Percentiles rank a stretch among this genome's conserved stretches.
These are phyloP conservation scores for Hevea brasiliensis DNA, from an alignment of 345 rosid genomes.

Conservation along the genomic window DNA sequence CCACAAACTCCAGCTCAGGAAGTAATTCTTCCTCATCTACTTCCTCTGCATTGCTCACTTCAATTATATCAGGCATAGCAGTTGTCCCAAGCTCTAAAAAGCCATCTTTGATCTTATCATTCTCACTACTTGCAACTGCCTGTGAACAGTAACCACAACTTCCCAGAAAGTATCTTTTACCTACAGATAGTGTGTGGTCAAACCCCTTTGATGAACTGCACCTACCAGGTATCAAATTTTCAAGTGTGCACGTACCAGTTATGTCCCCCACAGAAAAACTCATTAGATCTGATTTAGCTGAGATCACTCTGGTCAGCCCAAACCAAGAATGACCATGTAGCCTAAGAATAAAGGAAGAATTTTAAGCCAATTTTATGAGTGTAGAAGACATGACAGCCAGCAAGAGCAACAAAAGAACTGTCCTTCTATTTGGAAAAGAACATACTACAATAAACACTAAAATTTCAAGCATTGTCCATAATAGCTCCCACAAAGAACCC, in stretches of 20 bases:
- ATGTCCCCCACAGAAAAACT: background rate
- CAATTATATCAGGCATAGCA: background rate
- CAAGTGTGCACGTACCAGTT: background rate
- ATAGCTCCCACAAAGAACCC: too few relatives aligned
- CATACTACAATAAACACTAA: too few relatives aligned
- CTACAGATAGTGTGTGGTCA: too few relatives aligned
- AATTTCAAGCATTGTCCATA: too few relatives aligned
- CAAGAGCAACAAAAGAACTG: background rate
- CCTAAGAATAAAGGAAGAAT: conserved; percentile 2
- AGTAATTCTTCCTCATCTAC: conserved; percentile 1
- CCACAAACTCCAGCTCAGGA: conserved; percentile 6
- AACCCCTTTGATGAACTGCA: background rate
- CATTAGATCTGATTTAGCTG: background rate
- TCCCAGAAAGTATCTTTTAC: background rate
- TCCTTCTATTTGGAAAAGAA: background rate
- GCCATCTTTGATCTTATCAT: background rate
- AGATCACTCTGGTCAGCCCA: conserved; percentile 4
- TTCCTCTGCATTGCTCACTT: background rate
- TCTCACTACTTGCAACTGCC: background rate
- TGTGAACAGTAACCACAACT: conserved; percentile 11
- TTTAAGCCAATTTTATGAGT: too few relatives aligned
- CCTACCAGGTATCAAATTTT: too few relatives aligned
- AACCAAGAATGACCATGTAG: conserved; percentile 7
- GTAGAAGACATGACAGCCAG: background rate
- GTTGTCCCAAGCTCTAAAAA: background rate